Evolutionary conservation across 2,329 filamentous ascomycete genomes (phyloP).

Genomic region (Pseudogymnoascus sp.): DNA sequence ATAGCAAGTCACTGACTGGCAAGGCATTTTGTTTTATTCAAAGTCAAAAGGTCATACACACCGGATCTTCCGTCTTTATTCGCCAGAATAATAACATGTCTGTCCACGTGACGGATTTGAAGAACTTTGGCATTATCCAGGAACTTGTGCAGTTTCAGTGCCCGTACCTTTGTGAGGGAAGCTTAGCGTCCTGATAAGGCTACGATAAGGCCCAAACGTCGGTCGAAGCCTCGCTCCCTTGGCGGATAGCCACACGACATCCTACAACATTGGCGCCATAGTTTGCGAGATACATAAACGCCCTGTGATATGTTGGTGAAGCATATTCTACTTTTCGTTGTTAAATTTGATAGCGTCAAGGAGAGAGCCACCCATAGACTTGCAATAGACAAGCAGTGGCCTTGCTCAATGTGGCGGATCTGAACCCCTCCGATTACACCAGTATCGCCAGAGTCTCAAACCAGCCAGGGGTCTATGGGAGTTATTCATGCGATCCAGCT

Average conservation of each 20-base stretch:
- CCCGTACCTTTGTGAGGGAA: neutral
- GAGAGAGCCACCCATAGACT: neutral
- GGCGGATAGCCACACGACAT: conserved; percentile 7
- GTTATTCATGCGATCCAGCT: neutral
- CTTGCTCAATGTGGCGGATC: neutral
- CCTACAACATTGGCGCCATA: neutral
- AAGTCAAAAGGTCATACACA: neutral
- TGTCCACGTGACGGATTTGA: neutral
- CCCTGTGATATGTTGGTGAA: neutral
- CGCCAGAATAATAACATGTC: neutral
- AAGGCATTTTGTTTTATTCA: conserved; percentile 3
- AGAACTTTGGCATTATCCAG: neutral
- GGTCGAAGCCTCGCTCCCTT: conserved; percentile 1
- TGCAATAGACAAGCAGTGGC: neutral
- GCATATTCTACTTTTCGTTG: neutral
- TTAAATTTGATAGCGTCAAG: neutral
- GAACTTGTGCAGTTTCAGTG: neutral
- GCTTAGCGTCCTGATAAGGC: conserved; percentile 1
- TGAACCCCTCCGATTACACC: neutral
- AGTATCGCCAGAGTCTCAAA: neutral
- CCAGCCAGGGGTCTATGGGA: neutral
- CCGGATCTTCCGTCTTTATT: neutral
- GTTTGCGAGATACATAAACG: neutral
- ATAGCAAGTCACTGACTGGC: neutral
- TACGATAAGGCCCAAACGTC: conserved; percentile 9